These are phyloP conservation scores for Mangifera indica DNA, from an alignment of 345 rosid genomes.

Conservation along the genomic window DNA sequence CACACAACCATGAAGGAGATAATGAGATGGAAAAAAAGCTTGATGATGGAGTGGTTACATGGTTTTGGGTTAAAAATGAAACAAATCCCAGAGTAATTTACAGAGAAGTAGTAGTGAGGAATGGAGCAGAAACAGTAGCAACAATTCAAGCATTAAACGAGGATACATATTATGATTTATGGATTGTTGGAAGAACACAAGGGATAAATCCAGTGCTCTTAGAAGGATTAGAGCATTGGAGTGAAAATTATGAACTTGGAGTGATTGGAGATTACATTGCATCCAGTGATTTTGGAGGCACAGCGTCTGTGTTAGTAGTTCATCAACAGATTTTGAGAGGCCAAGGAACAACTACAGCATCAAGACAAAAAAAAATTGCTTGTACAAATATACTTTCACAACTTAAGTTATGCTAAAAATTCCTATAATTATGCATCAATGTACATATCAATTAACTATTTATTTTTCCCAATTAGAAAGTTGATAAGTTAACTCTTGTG, in stretches of 20 bases:
- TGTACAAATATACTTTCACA: background rate
- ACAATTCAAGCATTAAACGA: constrained; percentile 57
- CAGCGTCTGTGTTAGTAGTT: constrained; percentile 63
- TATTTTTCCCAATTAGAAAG: no score
- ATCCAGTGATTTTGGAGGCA: constrained; percentile 42
- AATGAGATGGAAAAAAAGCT: constrained; percentile 67
- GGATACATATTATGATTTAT: constrained; percentile 45
- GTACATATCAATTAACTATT: background rate
- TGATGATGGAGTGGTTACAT: constrained; percentile 69
- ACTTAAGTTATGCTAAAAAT: background rate
- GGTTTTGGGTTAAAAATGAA: constrained; percentile 78
- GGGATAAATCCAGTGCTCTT: constrained; percentile 58
- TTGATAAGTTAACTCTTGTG: no score
- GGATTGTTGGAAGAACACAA: constrained; percentile 72
- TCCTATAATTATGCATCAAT: background rate
- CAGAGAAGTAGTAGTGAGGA: constrained; percentile 59
- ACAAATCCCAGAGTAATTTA: constrained; percentile 49
- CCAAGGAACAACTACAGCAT: background rate
- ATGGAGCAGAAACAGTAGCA: constrained; percentile 63
- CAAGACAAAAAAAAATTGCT: background rate
- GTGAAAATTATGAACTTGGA: constrained; percentile 53
- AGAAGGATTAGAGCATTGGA: constrained; percentile 64
- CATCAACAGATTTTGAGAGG: constrained; percentile 66
- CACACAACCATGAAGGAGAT: constrained; percentile 49
- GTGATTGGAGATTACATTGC: constrained; percentile 60